Base-by-base conservation (phyloP, 2,329 filamentous ascomycete genomes). In the Pseudocercospora crystallina region DNA sequence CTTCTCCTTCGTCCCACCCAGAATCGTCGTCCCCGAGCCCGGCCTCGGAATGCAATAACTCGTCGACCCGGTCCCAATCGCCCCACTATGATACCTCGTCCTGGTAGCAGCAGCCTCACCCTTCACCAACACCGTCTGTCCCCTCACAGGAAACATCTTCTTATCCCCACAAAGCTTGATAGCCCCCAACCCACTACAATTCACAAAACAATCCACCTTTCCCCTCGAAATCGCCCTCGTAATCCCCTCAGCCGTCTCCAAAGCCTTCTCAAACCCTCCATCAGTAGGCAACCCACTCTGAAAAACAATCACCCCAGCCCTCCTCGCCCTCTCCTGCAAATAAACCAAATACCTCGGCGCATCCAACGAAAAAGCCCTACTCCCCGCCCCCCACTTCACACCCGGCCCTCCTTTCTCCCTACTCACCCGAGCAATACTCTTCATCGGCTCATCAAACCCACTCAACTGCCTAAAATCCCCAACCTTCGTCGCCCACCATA, bases 81-180 rank as follows among this genome's bases (percentile, higher is more conserved):
- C 39, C 12, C 55, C 57, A 32, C 34, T 49, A 43, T 58, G 56
- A 44, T 56, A 60, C 10, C 64, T 49, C 31, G 61, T 67, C 44
- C 64, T 56, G n/a, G 64, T 66, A 17, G 53, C 51, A 5, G 57
- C 46, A 5, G 73, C 71, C 54, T 73, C 67, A 10, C 75, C 73
- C 43, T 67, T 69, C 1, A 77, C 74, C 1, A 76, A 60, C 1
- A 77, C 64, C 0, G 74, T 77, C 53, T 77, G 75, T 5, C 75
- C 76, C 10, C 72, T 62, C 35, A 76, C 69, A 0, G 75, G 74
- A 51, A 67, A 71, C 44, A 77, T 60, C 1, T 47, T 55, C 0
- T 57, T 49, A 49, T 73, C 69, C 0, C 58, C 57, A 9, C 71
- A 68, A 8, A 78, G 63, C 17, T 58, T 56, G 30, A 51, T 50